phyloP scores from a whole-genome alignment of 495 filamentous ascomycete genomes.

The Podospora sp. region DNA sequence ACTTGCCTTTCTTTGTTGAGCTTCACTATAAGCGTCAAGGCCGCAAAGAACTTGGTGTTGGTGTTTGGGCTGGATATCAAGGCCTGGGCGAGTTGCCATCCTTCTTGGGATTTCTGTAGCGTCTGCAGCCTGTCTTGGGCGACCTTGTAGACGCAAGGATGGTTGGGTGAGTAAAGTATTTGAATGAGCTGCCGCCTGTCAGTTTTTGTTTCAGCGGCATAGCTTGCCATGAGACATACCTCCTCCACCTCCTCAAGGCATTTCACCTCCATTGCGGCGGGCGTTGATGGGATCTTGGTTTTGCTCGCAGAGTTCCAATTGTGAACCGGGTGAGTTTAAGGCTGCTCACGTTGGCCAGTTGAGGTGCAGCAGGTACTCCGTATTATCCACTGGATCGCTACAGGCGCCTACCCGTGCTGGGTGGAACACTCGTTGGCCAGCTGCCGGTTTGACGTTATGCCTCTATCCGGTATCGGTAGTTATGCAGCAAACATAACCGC shows the following conservation, averaged over 20 bases:
- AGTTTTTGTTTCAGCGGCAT: neutral
- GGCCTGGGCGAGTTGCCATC: constrained; percentile 81
- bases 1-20: constrained; percentile 77
- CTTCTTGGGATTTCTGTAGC: constrained; percentile 74
- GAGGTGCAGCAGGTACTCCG: neutral
- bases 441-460: neutral
- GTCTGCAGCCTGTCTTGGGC: constrained; percentile 77
- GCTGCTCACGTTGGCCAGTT: neutral
- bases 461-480: neutral
- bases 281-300: neutral
- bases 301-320: neutral
- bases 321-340: neutral
- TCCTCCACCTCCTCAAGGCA: constrained; percentile 47
- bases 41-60: constrained; percentile 89
- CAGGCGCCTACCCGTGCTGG: neutral
- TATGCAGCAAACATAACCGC: neutral
- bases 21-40: constrained; percentile 89
- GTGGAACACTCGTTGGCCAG: neutral
- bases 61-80: constrained; percentile 66
- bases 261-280: constrained; percentile 33
- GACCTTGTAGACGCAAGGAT: constrained; percentile 59
- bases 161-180: constrained; percentile 72
- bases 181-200: constrained; percentile 49
- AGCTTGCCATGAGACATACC: constrained; percentile 24
- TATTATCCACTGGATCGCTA: neutral